These are phyloP conservation scores for Mucuna pruriens DNA, from an alignment of 306 rosid species.

Conservation along the genomic window DNA sequence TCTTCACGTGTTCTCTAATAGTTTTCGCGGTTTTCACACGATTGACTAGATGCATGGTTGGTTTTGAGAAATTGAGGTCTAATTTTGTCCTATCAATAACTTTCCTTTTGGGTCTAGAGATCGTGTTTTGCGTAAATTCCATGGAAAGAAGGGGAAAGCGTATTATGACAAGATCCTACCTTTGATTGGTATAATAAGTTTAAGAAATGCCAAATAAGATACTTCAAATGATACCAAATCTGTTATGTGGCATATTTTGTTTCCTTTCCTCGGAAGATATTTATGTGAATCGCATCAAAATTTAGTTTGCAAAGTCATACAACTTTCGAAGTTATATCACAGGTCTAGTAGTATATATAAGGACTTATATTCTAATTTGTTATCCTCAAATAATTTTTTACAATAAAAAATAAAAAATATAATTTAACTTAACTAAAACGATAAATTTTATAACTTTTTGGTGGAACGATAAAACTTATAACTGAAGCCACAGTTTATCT, in stretches of 20 bases:
- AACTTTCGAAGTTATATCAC: too few species aligned
- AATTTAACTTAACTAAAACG: too few species aligned
- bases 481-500: too few species aligned
- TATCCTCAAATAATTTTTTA: too few species aligned
- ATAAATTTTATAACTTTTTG: too few species aligned
- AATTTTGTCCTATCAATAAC: background rate
- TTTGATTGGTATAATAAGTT: background rate
- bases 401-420: too few species aligned
- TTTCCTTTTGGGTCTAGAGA: background rate
- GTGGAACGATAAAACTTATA: too few species aligned
- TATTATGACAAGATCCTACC: background rate
- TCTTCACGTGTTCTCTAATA: background rate
- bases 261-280: background rate
- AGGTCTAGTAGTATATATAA: too few species aligned
- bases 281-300: too few species aligned
- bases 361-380: too few species aligned
- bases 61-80: background rate
- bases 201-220: too few species aligned
- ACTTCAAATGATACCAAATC: background rate
- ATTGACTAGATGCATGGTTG: background rate
- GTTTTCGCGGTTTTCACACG: background rate
- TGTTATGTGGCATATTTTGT: background rate
- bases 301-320: too few species aligned
- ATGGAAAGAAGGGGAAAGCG: background rate
- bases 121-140: background rate